Conservation (phyloP, 2,329 filamentous ascomycete genomes). For the Alternaria sp. region DNA sequence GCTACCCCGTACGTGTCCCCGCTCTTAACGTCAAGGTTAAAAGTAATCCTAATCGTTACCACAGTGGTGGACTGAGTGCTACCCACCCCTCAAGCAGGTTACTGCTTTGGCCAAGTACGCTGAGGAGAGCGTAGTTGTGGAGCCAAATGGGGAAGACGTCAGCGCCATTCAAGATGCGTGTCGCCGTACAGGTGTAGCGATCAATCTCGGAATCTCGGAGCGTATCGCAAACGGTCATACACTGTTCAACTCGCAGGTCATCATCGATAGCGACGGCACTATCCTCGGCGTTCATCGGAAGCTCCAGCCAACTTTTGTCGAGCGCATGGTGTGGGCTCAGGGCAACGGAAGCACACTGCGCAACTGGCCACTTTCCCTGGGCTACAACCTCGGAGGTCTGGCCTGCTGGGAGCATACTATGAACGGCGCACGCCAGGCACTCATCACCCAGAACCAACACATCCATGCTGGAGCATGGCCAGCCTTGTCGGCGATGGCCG, state of each 20-base stretch:
- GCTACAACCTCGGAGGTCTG: conserved; percentile 48
- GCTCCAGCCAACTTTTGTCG: conserved; percentile 49
- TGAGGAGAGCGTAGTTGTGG: conserved; percentile 49
- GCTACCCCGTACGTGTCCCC: conserved; percentile 43
- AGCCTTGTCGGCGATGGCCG: conserved; percentile 49
- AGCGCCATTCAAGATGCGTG: conserved; percentile 45
- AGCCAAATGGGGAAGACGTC: conserved; percentile 42
- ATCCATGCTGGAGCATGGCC: conserved; percentile 52
- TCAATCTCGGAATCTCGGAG: conserved; percentile 49
- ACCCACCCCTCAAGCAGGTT: conserved; percentile 48
- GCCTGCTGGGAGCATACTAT: conserved; percentile 53
- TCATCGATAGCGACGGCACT: conserved; percentile 44
- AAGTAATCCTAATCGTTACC: conserved; percentile 17
- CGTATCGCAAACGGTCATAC: conserved; percentile 45
- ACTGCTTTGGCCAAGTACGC: conserved; percentile 45
- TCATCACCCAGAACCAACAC: conserved; percentile 47
- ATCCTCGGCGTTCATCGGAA: conserved; percentile 52
- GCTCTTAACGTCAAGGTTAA: conserved; percentile 3
- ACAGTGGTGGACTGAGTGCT: conserved; percentile 50
- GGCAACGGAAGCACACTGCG: conserved; percentile 45
- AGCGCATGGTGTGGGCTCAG: conserved; percentile 50
- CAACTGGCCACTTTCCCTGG: conserved; percentile 41
- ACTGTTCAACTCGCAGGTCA: conserved; percentile 50
- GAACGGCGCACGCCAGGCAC: conserved; percentile 50
- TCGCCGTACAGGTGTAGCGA: conserved; percentile 41